Conservation (phyloP, 371 early-diverging fungal species). For the Ordospora pajunii region DNA sequence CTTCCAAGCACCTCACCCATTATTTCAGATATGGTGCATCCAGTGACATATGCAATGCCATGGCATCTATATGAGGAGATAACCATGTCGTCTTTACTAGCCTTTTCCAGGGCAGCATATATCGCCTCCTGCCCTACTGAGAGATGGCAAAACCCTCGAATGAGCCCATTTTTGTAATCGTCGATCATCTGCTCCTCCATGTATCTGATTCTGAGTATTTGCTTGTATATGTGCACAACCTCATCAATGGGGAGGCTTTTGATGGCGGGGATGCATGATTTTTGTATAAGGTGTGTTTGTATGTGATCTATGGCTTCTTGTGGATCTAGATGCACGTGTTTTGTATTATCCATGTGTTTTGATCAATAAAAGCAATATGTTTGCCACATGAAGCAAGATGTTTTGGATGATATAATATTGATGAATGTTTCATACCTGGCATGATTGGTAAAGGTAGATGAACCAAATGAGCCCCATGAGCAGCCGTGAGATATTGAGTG, state of each 20-base stretch:
- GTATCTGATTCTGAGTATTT: constrained; percentile 47
- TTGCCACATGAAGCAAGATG: neutral
- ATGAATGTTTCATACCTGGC: neutral
- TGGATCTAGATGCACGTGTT: neutral
- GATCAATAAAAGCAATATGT: no score
- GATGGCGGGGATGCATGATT: neutral
- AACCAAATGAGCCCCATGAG: neutral
- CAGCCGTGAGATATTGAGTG: neutral
- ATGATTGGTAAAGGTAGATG: neutral
- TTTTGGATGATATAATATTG: neutral
- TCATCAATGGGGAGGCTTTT: neutral
- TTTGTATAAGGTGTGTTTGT: neutral
- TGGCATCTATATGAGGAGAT: constrained; percentile 98
- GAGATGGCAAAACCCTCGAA: constrained; percentile 96
- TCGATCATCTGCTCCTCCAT: constrained; percentile 42
- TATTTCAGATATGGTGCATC: constrained; percentile 66
- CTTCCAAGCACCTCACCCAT: constrained; percentile 76
- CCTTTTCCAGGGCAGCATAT: constrained; percentile 80
- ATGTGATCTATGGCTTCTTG: neutral
- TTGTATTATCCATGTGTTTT: neutral
- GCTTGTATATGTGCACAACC: constrained; percentile 30
- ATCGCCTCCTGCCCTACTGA: constrained; percentile 96
- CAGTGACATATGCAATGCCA: constrained; percentile 84
- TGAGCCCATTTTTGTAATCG: constrained; percentile 79
- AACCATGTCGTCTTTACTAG: constrained; percentile 74